Percentiles rank a stretch among this genome's conserved stretches.
phyloP scores from a whole-genome alignment of 257 asterid genomes.

The Solanum paucissectum region DNA sequence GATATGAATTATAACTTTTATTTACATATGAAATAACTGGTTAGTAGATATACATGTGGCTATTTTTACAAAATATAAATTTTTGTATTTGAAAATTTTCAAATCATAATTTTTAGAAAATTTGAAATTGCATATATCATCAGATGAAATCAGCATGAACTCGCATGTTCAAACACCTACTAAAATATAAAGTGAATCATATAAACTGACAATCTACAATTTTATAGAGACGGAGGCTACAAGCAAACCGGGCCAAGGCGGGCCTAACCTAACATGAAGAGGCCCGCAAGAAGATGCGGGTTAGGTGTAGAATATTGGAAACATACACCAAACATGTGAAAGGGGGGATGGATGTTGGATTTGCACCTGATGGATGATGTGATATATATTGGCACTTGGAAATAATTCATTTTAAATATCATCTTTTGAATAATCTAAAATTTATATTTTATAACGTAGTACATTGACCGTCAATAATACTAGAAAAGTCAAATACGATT shows the following conservation, averaged over 20 bases:
- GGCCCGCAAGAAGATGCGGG: not conserved
- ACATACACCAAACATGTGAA: not conserved
- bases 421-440: no score
- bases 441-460: no score
- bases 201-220: no score
- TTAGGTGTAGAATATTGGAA: not conserved
- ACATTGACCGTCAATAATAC: no score
- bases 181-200: no score
- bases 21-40: not conserved
- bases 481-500: no score
- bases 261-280: not conserved
- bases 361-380: not conserved
- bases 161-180: fast-evolving
- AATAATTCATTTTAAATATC: not conserved
- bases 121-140: no score
- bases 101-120: no score
- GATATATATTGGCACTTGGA: not conserved
- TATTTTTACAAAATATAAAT: no score
- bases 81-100: no score
- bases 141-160: no score
- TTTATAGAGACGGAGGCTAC: fast-evolving
- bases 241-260: not conserved
- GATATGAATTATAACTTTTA: no score
- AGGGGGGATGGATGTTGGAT: not conserved
- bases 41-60: fast-evolving